phyloP scores from a whole-genome alignment of 2,329 filamentous ascomycete species.

The Sclerotinia nivalis region DNA sequence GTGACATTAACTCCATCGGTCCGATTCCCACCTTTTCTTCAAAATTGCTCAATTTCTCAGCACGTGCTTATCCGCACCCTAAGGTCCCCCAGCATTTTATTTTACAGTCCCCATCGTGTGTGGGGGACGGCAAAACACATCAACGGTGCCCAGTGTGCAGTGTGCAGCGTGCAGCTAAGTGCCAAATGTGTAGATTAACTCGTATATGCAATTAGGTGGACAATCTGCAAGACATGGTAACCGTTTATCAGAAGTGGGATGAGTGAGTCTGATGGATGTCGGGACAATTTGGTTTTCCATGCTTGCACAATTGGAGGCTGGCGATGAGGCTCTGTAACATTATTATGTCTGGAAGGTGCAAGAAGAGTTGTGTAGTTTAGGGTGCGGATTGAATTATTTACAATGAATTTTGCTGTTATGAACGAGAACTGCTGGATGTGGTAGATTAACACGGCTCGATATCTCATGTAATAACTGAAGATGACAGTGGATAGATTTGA shows the following conservation, averaged over 20 bases:
- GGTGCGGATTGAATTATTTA: background rate
- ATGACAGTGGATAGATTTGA: background rate
- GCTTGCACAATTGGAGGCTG: background rate
- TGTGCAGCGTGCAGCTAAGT: background rate
- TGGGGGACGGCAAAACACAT: background rate
- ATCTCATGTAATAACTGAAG: background rate
- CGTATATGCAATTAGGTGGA: conserved; percentile 1
- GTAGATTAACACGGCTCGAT: background rate
- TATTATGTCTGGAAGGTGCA: background rate
- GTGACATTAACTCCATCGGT: background rate
- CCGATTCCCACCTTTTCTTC: conserved; percentile 6
- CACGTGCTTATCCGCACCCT: conserved; percentile 2
- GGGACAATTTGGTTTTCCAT: background rate
- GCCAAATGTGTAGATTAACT: background rate
- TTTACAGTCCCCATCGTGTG: background rate
- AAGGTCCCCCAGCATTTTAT: conserved; percentile 1
- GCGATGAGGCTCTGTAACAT: conserved; percentile 1
- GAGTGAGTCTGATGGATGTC: background rate
- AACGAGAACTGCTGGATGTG: background rate
- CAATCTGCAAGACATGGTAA: background rate
- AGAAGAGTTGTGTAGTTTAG: background rate
- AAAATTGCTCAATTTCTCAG: background rate
- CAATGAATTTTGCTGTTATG: background rate
- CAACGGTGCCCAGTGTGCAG: background rate
- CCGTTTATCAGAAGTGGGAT: conserved; percentile 1